phyloP scores from a whole-genome alignment of 2,329 filamentous ascomycete species.

The Fusarium metavorans region DNA sequence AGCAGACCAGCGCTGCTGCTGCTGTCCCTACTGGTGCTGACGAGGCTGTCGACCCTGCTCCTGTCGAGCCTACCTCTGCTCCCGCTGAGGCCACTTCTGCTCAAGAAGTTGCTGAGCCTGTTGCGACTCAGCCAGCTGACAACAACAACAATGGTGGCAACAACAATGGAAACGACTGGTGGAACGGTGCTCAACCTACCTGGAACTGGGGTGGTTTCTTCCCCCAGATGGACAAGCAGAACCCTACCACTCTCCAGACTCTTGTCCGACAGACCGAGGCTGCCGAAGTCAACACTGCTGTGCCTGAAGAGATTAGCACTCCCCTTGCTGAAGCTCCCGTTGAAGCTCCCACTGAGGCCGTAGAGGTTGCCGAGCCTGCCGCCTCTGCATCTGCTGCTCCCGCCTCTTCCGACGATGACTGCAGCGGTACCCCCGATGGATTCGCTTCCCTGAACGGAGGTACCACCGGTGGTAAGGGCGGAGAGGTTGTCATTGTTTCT shows the following conservation, averaged over 20 bases:
- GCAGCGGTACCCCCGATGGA: slow-evolving; percentile 31
- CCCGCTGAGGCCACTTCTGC: background rate
- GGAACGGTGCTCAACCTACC: background rate
- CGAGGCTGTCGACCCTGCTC: background rate
- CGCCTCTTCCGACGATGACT: slow-evolving; percentile 13
- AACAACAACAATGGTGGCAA: background rate
- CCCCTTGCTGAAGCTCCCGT: background rate
- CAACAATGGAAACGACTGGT: background rate
- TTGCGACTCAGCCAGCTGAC: background rate
- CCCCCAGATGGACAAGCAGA: background rate
- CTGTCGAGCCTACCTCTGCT: background rate
- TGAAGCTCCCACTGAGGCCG: background rate
- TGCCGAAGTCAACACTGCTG: background rate
- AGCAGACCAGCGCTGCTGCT: background rate
- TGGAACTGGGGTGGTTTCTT: background rate
- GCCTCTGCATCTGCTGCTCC: background rate
- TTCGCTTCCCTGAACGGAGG: slow-evolving; percentile 44
- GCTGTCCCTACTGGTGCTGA: background rate
- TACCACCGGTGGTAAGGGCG: slow-evolving; percentile 39
- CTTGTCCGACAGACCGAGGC: background rate
- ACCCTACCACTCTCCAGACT: slow-evolving; percentile 12
- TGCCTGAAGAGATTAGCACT: background rate
- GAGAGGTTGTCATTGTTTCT: slow-evolving; percentile 32
- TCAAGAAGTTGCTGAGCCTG: background rate
- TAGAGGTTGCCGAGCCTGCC: background rate